Percentiles rank a stretch among this genome's conserved stretches.
Conservation (phyloP, 306 rosid genomes). For the Chamaecrista fasciculata region DNA sequence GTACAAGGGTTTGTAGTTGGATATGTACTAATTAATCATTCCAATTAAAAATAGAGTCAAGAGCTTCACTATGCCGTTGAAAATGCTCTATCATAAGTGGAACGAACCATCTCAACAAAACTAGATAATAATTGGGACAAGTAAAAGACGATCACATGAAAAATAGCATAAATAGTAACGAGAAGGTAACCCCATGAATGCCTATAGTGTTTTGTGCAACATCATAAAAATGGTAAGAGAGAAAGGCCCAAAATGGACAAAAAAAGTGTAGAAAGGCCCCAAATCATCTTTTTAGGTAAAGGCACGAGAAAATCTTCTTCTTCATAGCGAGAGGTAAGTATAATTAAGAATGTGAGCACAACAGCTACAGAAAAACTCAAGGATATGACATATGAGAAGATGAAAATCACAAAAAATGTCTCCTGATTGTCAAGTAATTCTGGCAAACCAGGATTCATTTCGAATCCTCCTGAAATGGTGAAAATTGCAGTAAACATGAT, state of each 20-base stretch:
- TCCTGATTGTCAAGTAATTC: background rate
- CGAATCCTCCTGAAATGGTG: conserved; percentile 7
- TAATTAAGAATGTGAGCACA: background rate
- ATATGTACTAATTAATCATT: too few species aligned
- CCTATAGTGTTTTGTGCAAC: background rate
- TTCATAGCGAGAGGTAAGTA: background rate
- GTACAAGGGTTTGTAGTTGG: too few species aligned
- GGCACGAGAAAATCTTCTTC: background rate
- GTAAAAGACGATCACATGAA: background rate
- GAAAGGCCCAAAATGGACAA: conserved; percentile 13
- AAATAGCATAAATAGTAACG: background rate
- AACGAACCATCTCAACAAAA: background rate
- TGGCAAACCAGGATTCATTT: background rate
- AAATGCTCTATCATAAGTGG: background rate
- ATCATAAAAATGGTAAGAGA: background rate
- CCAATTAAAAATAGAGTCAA: too few species aligned
- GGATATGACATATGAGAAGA: too few species aligned
- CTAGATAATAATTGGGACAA: background rate
- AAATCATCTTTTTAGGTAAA: background rate
- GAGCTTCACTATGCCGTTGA: background rate
- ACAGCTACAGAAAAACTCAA: background rate
- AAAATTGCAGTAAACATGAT: background rate
- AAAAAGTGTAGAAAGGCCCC: background rate
- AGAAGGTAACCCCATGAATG: background rate
- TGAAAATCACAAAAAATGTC: background rate